Base-by-base conservation (phyloP, 441 rosid genomes). In the Aleurites moluccanus region DNA sequence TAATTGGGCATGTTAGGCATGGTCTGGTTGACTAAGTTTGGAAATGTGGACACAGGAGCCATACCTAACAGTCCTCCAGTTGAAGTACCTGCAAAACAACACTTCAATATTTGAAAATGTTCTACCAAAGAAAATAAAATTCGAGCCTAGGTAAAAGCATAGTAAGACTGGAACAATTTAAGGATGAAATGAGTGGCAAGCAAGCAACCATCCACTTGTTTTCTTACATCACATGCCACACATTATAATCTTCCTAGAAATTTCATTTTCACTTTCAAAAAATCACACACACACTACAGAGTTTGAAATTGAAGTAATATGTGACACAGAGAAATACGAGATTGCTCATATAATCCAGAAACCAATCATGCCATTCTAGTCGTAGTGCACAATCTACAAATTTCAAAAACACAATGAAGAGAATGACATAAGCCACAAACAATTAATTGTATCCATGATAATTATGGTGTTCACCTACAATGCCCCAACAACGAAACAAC, bases 1-100 rank as follows among this genome's bases (percentile, higher is more conserved):
- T 96, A 96, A 83, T 94, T 96, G 25, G 99, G 99, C 99, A 94
- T 94, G 86, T 94, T 94, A 13, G 98, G 98, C 98, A 94, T 92
- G 35, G 97, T 94, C 83, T 94, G 99, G 77, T 96, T 96, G 5
- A 94, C 82, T 72, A 92, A 79, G 81, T 86, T 94, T 8, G 97
- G 91, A 81, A 82, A 94, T 14, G 91, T 83, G 65, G 97, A 84
- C 28, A 91, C 70, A 76, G 94, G 95, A 72, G 96, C 86, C 83
- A 91, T 75, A 77, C 95, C 97, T 68, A 92, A 82, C 35, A 92
- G 57, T 56, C 98, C 98, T 59, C 92, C 92, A 20, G 84, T 81
- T 64, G 98, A 84, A 80, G 97, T 80, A 75, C 98, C 99, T 91
- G 82, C 64, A 78, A 1, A 38, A 77, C 62, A 80, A 59, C 9